Base-by-base conservation (phyloP, 768 basidiomycete species). In the Russula earlei region DNA sequence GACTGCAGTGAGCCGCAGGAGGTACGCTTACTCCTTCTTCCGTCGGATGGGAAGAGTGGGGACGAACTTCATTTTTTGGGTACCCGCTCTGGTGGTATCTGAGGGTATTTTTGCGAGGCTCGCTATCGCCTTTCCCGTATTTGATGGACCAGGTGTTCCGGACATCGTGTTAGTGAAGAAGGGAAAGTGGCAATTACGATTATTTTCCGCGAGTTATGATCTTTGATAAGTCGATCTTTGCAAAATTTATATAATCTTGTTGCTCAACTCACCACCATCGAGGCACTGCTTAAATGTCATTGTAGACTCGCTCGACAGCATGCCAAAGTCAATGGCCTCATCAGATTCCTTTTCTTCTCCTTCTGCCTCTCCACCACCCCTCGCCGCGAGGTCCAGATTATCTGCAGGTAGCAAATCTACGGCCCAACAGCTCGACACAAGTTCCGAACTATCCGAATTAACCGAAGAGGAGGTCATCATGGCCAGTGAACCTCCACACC, bases 11-110 rank as follows among this genome's bases (percentile, higher is more conserved):
- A 42, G 41, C 66, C 68, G 65, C 61, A 38, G 43, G 48, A 77
- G 82, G 75, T 70, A 86, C n/a, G n/a, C 83, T 74, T 71, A 87
- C 83, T 86, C 85, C 74, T 87, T 89, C 74, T 84, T 86, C 61
- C 87, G 78, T 62, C 85, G 73, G n/a, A 77, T 68, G 14, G 87
- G 86, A 50, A 90, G 74, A 6, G 83, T 85, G 0, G 88, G 88
- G 8, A 84, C 80, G 62, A 91, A 91, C 67, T 86, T 89, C 69
- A 89, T 78, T 67, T 82, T 90, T 64, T 82, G 82, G 1, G 83
- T 76, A 42, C 86, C 85, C 56, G 84, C 80, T 40, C 86, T 75
- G 15, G 87, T 89, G 48, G 84, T 80, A 69, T 88, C 85, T 44
- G 75, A 68, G 50, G 72, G 80, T 71, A 72, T 79, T 73, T 84